Evolutionary conservation across 805 yeast genomes (phyloP).

Genomic region (Candida lessepsii): DNA sequence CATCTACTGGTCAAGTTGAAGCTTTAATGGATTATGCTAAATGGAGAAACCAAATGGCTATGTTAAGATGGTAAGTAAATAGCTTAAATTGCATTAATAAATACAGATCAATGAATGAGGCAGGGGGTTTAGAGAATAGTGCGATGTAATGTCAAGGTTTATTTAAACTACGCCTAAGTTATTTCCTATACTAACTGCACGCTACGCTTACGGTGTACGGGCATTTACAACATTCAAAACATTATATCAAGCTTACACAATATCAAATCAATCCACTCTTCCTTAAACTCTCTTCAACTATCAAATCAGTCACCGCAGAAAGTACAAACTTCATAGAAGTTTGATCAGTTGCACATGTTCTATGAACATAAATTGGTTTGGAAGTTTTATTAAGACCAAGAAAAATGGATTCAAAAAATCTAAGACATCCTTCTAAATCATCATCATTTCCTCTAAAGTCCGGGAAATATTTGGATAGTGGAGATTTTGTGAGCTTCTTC

Average conservation of each 20-base stretch:
- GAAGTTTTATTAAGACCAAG: conserved; percentile 60
- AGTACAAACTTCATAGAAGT: conserved; percentile 85
- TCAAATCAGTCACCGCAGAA: conserved; percentile 88
- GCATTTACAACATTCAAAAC: too few relatives aligned
- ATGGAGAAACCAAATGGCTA: conserved; percentile 84
- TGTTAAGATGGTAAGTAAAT: conserved; percentile 62
- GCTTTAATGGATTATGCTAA: conserved; percentile 80
- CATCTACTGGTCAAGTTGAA: conserved; percentile 87
- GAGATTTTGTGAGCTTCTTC: conserved; percentile 62
- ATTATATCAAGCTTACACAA: not conserved
- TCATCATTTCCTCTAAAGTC: conserved; percentile 64
- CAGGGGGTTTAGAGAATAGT: too few relatives aligned
- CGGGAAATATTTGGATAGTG: conserved; percentile 73
- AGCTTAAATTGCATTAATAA: conserved; percentile 9
- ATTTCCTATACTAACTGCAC: too few relatives aligned
- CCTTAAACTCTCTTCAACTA: conserved; percentile 78
- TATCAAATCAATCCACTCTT: conserved; percentile 69
- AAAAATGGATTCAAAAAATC: conserved; percentile 70
- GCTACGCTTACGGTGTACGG: too few relatives aligned
- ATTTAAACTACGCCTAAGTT: too few relatives aligned
- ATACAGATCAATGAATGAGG: conserved; percentile 1
- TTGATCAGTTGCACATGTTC: conserved; percentile 95
- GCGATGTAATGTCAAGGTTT: too few relatives aligned
- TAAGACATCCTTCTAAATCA: conserved; percentile 64
- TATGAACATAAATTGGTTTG: conserved; percentile 82